A percentile compares a stretch with the other conserved stretches of the same genome.
These are phyloP conservation scores for Aquilaria malaccensis DNA, from an alignment of 345 rosid genomes.

Conservation along the genomic window DNA sequence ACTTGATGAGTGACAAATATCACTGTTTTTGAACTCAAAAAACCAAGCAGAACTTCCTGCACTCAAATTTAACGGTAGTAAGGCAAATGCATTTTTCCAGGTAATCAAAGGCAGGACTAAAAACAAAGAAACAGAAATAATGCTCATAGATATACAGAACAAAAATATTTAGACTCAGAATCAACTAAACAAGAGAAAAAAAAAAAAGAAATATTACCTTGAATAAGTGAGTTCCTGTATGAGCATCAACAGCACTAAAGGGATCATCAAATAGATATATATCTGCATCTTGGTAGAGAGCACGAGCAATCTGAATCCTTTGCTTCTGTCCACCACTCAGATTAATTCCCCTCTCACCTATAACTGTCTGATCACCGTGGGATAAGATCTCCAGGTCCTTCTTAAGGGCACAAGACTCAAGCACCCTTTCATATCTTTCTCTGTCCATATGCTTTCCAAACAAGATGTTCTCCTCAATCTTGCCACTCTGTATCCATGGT, in stretches of 20 bases:
- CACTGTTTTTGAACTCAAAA: constrained; percentile 46
- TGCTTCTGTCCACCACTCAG: constrained; percentile 90
- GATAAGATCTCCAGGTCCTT: constrained; percentile 49
- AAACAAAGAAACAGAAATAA: neutral
- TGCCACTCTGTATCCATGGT: constrained; percentile 86
- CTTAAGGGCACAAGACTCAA: constrained; percentile 47
- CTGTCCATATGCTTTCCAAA: constrained; percentile 48
- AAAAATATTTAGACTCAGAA: neutral
- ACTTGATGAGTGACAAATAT: constrained; percentile 83
- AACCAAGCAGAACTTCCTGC: constrained; percentile 61
- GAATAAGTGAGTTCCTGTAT: constrained; percentile 59
- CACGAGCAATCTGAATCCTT: constrained; percentile 71
- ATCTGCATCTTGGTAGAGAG: constrained; percentile 57
- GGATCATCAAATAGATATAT: constrained; percentile 78
- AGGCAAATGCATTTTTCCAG: neutral
- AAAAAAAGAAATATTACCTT: constrained; percentile 23
- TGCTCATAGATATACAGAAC: no score
- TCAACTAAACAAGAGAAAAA: neutral
- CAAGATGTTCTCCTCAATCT: constrained; percentile 47
- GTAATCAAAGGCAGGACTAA: neutral
- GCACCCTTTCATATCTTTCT: constrained; percentile 33
- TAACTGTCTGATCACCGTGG: constrained; percentile 51
- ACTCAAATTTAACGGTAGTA: constrained; percentile 1
- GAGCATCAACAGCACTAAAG: constrained; percentile 80
- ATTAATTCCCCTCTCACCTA: constrained; percentile 79